Base-by-base conservation (phyloP, 176 grass and related monocot species). In the Cenchrus fungigraminus region DNA sequence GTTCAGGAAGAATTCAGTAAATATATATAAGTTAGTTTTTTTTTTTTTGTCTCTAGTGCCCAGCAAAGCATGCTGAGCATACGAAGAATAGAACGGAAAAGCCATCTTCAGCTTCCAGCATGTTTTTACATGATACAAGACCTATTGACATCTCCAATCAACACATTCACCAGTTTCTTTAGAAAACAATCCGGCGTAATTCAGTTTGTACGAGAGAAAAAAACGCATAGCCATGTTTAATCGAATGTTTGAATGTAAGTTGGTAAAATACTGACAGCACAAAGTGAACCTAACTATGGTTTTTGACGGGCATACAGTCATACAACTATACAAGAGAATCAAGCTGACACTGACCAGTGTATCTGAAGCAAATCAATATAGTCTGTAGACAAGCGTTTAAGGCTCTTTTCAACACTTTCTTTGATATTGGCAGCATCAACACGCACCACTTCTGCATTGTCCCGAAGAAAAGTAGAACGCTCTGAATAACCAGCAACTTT, bases 281-380 rank as follows among this genome's bases (percentile, higher is more conserved):
- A 52, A 82, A 62, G 28, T 51, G 53, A 83, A 66, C 19, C 16
- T 70, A 64, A 54, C 56, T 45, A 71, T 68, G 62, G 32, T 29
- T 63, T 60, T n/a, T 71, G 11, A 17, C 34, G 28, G 8, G 51
- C 12, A 70, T 81, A 10, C 6, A 70, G 31, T 6, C 20, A 70
- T 9, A 45, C 28, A 12, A 59, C 7, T 12, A 70, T 9, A 45
- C 28, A 12, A 59, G 28, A 58, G 8, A 47, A 74, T 45, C 68
- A 88, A 56, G 19, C 8, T 56, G 5, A 57, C 28, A 74, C 89
- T 91, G 46, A 97, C 92, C 95, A 97, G 71, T 97, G 95, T 86
- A 97, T 97, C 81, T 97, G 92, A 85, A 97, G 92, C 68, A 97
- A 92, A 84, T 97, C 95, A 76, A 97, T 95, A 78, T 95, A 95